A percentile compares a stretch with the other conserved stretches of the same genome.
phyloP scores from a whole-genome alignment of 2,329 filamentous ascomycete genomes.

The Nemania sp. region DNA sequence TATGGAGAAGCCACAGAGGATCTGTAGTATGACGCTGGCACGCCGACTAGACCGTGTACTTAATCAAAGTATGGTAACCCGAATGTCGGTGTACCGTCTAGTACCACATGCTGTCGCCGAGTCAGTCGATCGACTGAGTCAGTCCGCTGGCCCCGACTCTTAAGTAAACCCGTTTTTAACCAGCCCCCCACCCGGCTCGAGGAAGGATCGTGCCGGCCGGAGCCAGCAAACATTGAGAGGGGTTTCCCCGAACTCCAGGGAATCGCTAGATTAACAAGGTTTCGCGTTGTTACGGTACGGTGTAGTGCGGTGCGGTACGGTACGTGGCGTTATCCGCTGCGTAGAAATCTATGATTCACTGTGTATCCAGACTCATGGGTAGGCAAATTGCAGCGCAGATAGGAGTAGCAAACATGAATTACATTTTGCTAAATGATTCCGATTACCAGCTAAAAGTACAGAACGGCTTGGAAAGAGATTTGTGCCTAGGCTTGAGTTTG shows the following conservation, averaged over 20 bases:
- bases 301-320: constrained; percentile 29
- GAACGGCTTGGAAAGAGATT: no score
- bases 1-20: constrained; percentile 6
- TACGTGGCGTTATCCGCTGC: constrained; percentile 34
- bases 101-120: neutral
- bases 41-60: neutral
- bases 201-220: constrained; percentile 9
- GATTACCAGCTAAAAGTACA: no score
- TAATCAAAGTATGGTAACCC: constrained; percentile 1
- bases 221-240: neutral
- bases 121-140: constrained; percentile 14
- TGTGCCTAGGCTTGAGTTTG: no score
- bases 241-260: constrained; percentile 3
- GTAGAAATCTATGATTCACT: constrained; percentile 9
- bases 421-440: neutral
- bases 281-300: constrained; percentile 5
- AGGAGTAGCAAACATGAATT: constrained; percentile 25
- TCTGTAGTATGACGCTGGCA: constrained; percentile 1
- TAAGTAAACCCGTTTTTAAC: neutral
- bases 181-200: neutral
- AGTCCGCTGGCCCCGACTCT: neutral
- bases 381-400: constrained; percentile 15
- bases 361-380: constrained; percentile 20
- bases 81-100: neutral
- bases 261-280: constrained; percentile 12